phyloP scores from a whole-genome alignment of 305 asterid genomes.

The Rubia peregrina region DNA sequence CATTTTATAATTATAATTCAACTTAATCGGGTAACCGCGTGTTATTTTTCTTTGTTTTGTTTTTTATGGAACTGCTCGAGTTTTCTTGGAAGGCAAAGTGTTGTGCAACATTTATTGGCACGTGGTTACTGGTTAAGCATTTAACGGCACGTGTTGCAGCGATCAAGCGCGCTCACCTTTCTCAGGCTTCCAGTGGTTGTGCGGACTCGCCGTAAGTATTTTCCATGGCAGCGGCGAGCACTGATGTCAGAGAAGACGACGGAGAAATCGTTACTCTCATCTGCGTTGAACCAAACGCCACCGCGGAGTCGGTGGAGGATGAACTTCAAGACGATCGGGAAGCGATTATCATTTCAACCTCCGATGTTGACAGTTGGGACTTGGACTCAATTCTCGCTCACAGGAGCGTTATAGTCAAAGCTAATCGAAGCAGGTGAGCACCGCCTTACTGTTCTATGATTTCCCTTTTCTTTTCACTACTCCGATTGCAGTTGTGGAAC shows the following conservation, averaged over 20 bases:
- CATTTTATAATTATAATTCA: too few relatives aligned
- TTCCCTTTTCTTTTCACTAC: slow-evolving; percentile 10
- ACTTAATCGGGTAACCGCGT: too few relatives aligned
- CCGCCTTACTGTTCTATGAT: not conserved
- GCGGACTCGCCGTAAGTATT: not conserved
- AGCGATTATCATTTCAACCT: slow-evolving; percentile 46
- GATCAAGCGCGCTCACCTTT: not conserved
- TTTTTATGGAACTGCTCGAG: too few relatives aligned
- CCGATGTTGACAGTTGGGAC: slow-evolving; percentile 51
- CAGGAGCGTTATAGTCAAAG: slow-evolving; percentile 39
- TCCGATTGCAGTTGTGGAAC: not conserved
- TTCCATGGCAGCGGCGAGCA: slow-evolving; percentile 38
- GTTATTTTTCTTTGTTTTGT: too few relatives aligned
- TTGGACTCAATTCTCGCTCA: slow-evolving; percentile 39
- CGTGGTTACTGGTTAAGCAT: too few relatives aligned
- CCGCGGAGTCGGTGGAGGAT: slow-evolving; percentile 17
- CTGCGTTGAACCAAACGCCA: slow-evolving; percentile 31
- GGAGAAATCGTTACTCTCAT: slow-evolving; percentile 34
- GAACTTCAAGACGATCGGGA: slow-evolving; percentile 9
- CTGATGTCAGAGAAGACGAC: slow-evolving; percentile 13
- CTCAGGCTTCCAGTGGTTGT: not conserved
- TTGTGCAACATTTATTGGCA: too few relatives aligned
- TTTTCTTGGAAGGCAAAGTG: too few relatives aligned
- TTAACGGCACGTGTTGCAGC: not conserved
- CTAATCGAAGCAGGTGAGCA: slow-evolving; percentile 43